Evolutionary conservation across 495 filamentous ascomycete genomes (phyloP), one percentile per base, ranked within the genome.

Genomic region (Penicillium nucicola): DNA sequence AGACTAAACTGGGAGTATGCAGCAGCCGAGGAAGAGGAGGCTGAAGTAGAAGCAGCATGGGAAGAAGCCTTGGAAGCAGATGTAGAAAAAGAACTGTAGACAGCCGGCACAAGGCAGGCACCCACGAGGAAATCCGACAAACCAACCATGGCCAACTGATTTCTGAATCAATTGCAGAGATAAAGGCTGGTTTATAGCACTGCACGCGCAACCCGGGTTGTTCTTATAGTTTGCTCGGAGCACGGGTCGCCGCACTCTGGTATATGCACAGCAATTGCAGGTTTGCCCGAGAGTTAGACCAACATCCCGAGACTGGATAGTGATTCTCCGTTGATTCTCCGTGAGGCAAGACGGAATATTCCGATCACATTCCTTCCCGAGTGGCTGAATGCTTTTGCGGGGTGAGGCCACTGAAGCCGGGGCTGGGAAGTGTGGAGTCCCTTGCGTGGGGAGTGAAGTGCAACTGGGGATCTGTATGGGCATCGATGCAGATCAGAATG

Each of bases 1-100:
- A 87, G 71, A 2, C 81, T 84, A 64, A 79, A 84, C 11, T 77
- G 66, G 2, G 60, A 42, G 22, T 53, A 55, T 35, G 55, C 39
- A 9, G 28, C 20, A 6, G 46, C 39, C 10, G n/a, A 25, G 17
- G 46, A 33, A 4, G 37, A 33, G 31, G 34, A 39, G 0, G 43
- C 42, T 6, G 30, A 9, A 15, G 5, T 13, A 30, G 36, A 33
- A 2, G n/a, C 30, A 12, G 66, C 52, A 28, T 40, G 45, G 0
- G 53, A 17, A 11, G 55, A 44, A n/a, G 50, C 38, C 35, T 45
- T 59, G 22, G 49, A 15, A n/a, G 39, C 38, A 11, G 52, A 45
- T 31, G 48, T 50, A 10, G 50, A 52, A 34, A 53, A 62, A 25
- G 63, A 61, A 5, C 61, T 61, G 45, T 65, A 65, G 22, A 55